Evolutionary conservation across 2,329 filamentous ascomycete genomes (phyloP), one percentile per base, ranked within the genome.

Genomic region (Xenoacremonium recifei): DNA sequence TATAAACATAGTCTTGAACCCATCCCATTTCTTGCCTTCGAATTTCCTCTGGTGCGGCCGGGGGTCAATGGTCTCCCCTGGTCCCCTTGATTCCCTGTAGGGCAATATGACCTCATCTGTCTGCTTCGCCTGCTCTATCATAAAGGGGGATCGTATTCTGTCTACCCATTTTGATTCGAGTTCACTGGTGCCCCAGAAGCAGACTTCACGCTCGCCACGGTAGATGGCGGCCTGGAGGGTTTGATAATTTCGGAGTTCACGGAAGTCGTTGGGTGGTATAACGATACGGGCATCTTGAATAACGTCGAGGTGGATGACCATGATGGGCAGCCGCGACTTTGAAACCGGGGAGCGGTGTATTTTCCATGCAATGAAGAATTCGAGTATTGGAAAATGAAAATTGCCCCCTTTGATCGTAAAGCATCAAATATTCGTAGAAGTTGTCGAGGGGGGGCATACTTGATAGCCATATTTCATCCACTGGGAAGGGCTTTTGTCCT

Each of bases 1-100:
- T 37, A 53, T 33, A 30, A 62, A 58, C 11, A 41, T 42, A 27
- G 62, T 46, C 11, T 35, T 35, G 16, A 58, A 45, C n/a, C 57
- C 60, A 4, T 35, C 6, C 45, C 49, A 58, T 5, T 12, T 10
- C 13, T 4, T 20, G 29, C 11, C 17, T 3, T 31, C 15, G 3
- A 21, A 15, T 2, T 20, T 29, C 5, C 12, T 21, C 3, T 40
- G 17, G 3, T 15, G 3, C 5, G 1, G 4, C 15, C 1, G 25
- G 16, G 17, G 5, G 15, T 34, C 30, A 9, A 27, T 7, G 13
- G 13, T 9, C 13, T 13, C 13, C 9, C 23, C 23, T 27, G 9
- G 9, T 27, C 23, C 23, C 7, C 7, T 7, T 9, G 13, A 27
- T 9, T 27, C 7, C 23, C 23, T 27, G 7, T 27, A 16, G 13